Base-by-base conservation (phyloP, 352 stramenopile genomes). In the Globisporangium paddicum region DNA sequence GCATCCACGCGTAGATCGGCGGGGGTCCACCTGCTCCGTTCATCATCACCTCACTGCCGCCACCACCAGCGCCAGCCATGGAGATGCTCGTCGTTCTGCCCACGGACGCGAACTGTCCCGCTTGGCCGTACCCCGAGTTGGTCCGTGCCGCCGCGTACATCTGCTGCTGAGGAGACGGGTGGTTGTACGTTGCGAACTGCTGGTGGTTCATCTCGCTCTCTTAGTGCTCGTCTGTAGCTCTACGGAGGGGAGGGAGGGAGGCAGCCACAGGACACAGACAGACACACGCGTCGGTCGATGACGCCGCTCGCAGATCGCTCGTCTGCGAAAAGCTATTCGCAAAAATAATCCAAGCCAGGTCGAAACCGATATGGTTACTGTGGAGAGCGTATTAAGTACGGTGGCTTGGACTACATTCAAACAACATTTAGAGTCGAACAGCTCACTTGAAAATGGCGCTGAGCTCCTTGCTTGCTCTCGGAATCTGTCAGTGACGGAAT, bases 111-210 rank as follows among this genome's bases (percentile, higher is more conserved):
- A 73, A 82, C 51, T 79, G 71, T 8, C 56, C 48, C 18, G 66
- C 54, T 58, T 66, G 32, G 28, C 63, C n/a, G 23, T 58, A 66
- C 21, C 45, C 62, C 13, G 72, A 77, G 44, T 68, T 69, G 18
- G 67, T 72, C 63, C 63, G 65, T 7, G 58, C 66, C 50, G 49
- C 49, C 13, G 77, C 79, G 48, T 75, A 64, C 63, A 83, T 77
- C 63, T 75, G 67, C 58, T 78, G 71, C 49, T 81, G 71, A n/a
- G 67, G 57, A 18, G 44, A 38, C 19, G 56, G 46, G 11, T 62
- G 56, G 35, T 71, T 73, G 64, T 77, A 77, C 62, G 80, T 80
- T 26, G 78, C 68, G 63, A 75, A 89, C 41, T 86, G 78, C 62
- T 83, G 73, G 66, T 75, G 76, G 51, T 78, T 79, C 66, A 75